A percentile compares a stretch with the other conserved stretches of the same genome.
Conservation (phyloP, 176 grass and related monocot genomes). For the Elymus sibiricus region DNA sequence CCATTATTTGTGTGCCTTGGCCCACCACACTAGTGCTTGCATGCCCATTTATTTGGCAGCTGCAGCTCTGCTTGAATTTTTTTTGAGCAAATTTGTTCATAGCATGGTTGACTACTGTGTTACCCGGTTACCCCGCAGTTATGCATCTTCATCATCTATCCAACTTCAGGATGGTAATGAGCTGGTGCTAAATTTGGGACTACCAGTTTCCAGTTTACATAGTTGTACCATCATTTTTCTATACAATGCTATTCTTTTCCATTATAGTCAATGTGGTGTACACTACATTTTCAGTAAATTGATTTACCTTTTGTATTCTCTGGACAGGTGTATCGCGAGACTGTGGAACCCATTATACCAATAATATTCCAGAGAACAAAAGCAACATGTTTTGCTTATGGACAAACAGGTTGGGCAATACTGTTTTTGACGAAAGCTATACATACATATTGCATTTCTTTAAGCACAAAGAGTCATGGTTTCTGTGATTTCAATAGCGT, state of each 20-base stretch:
- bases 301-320: slow-evolving; percentile 32
- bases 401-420: slow-evolving; percentile 84
- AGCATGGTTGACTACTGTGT: background rate
- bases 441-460: slow-evolving; percentile 17
- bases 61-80: background rate
- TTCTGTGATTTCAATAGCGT: background rate
- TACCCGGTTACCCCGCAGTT: background rate
- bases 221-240: slow-evolving; percentile 12
- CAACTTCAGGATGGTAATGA: background rate
- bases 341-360: slow-evolving; percentile 96
- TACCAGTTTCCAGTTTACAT: background rate
- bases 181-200: background rate
- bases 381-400: slow-evolving; percentile 99
- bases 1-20: background rate
- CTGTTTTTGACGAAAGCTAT: slow-evolving; percentile 6
- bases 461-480: background rate
- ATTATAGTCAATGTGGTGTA: slow-evolving; percentile 2
- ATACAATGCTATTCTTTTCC: background rate
- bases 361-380: slow-evolving; percentile 98
- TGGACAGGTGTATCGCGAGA: slow-evolving; percentile 85
- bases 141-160: background rate
- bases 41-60: background rate
- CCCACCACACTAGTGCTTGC: background rate
- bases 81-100: slow-evolving; percentile 20
- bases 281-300: slow-evolving; percentile 5